These are phyloP conservation scores for Amanita inopinata DNA, from an alignment of 768 basidiomycete species.

Conservation along the genomic window DNA sequence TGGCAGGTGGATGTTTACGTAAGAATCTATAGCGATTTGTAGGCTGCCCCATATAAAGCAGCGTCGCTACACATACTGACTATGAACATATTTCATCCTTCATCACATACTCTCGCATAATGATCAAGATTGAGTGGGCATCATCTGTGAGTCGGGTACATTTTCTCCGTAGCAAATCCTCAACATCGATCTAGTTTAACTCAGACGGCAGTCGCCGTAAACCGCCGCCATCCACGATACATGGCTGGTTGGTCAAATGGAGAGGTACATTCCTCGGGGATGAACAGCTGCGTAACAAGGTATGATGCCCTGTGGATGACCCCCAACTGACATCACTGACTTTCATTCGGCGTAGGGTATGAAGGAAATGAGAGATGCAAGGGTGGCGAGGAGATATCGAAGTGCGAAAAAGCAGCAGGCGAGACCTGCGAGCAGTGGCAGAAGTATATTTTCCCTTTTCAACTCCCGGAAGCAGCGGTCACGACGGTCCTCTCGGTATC, in stretches of 20 bases:
- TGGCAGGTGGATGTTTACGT: no score
- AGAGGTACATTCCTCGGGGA: slow-evolving; percentile 61
- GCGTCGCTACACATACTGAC: not conserved
- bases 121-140: slow-evolving; percentile 47
- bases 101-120: slow-evolving; percentile 10
- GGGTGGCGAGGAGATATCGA: slow-evolving; percentile 15
- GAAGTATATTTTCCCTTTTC: slow-evolving; percentile 17
- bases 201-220: slow-evolving; percentile 34
- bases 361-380: slow-evolving; percentile 57
- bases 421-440: slow-evolving; percentile 11
- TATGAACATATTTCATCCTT: slow-evolving; percentile 8
- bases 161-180: slow-evolving; percentile 8
- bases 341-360: slow-evolving; percentile 37
- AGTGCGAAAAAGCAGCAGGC: slow-evolving; percentile 15
- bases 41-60: no score
- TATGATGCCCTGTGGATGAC: slow-evolving; percentile 12
- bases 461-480: slow-evolving; percentile 13
- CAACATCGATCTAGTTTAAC: slow-evolving; percentile 23
- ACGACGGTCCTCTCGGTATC: slow-evolving; percentile 9
- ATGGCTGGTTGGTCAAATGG: slow-evolving; percentile 76
- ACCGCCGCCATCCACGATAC: slow-evolving; percentile 48
- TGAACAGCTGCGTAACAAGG: slow-evolving; percentile 44
- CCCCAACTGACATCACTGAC: slow-evolving; percentile 4
- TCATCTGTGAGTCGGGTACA: slow-evolving; percentile 24
- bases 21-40: no score